phyloP scores from a whole-genome alignment of 2,329 filamentous ascomycete genomes.

The Diaporthe eres region DNA sequence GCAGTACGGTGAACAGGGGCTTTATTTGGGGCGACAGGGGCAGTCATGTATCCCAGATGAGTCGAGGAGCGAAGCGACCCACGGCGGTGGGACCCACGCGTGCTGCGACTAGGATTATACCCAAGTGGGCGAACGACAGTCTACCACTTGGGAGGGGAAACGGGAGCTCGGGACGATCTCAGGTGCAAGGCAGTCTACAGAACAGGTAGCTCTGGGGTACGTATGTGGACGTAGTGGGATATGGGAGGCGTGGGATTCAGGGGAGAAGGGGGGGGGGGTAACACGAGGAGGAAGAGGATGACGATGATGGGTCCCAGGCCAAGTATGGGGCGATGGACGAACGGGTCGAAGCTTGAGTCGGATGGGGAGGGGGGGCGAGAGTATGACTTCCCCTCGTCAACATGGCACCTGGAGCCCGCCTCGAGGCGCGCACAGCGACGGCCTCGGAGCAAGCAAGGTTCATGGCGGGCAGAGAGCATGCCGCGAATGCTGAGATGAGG shows the following conservation, averaged over 20 bases:
- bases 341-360: constrained; percentile 15
- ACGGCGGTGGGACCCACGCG: constrained; percentile 43
- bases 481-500: neutral
- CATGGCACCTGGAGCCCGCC: neutral
- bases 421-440: neutral
- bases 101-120: constrained; percentile 40
- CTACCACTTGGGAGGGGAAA: constrained; percentile 34
- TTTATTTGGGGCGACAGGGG: constrained; percentile 41
- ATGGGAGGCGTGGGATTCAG: constrained; percentile 1
- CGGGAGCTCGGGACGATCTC: constrained; percentile 34
- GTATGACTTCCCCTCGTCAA: constrained; percentile 5
- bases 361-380: neutral
- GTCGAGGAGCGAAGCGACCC: constrained; percentile 40
- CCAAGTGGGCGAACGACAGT: constrained; percentile 33
- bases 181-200: constrained; percentile 30
- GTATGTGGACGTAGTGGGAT: neutral
- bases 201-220: constrained; percentile 7
- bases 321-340: constrained; percentile 20
- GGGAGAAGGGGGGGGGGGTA: neutral
- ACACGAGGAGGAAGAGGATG: constrained; percentile 34
- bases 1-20: constrained; percentile 40
- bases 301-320: constrained; percentile 22
- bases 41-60: constrained; percentile 41
- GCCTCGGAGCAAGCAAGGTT: constrained; percentile 3
- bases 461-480: constrained; percentile 19